A percentile compares a stretch with the other conserved stretches of the same genome.
These are phyloP conservation scores for Erodium moschatum DNA, from an alignment of 441 rosid species.

Conservation along the genomic window DNA sequence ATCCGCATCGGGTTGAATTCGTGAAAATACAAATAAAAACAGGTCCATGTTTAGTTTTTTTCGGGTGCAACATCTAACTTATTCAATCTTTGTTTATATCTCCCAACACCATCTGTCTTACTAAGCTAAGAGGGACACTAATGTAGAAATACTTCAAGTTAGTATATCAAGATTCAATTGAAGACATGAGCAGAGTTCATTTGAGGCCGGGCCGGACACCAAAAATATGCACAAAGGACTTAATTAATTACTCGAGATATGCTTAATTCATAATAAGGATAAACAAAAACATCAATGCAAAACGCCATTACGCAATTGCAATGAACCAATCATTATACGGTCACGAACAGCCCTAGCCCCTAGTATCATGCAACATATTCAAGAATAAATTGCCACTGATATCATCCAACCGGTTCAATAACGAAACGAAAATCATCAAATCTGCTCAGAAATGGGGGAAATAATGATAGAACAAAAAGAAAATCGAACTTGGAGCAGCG, in stretches of 20 bases:
- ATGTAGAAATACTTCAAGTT: not conserved
- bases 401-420: no score
- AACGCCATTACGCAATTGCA: not conserved
- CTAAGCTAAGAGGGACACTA: not conserved
- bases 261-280: not conserved
- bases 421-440: not conserved
- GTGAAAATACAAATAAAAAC: not conserved
- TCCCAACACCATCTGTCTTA: not conserved
- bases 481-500: conserved; percentile 66
- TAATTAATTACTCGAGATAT: not conserved
- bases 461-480: not conserved
- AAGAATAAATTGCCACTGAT: no score
- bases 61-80: no score
- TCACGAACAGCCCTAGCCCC: no score
- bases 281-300: not conserved
- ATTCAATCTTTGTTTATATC: no score
- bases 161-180: not conserved
- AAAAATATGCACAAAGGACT: not conserved
- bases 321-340: not conserved
- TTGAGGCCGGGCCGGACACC: not conserved
- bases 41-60: no score
- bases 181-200: not conserved
- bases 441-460: not conserved
- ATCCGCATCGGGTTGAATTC: not conserved
- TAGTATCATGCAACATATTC: no score